These are phyloP conservation scores for Globisporangium radiosum DNA, from an alignment of 352 stramenopile genomes.

Conservation along the genomic window DNA sequence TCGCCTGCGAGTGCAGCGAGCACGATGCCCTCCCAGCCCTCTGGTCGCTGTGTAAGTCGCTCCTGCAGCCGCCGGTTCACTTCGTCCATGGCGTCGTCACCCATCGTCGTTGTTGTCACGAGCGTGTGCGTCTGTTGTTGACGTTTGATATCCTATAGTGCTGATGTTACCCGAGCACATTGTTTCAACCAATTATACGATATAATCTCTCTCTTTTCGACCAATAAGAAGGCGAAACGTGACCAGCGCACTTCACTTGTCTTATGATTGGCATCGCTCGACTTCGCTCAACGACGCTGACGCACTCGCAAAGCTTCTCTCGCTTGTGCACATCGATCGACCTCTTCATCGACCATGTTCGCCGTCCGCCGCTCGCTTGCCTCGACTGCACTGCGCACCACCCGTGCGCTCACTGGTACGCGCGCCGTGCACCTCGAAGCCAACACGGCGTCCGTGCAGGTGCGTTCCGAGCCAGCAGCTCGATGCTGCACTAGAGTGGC, in stretches of 20 bases:
- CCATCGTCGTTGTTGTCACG: neutral
- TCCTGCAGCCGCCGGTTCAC: conserved; percentile 25
- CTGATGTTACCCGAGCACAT: too few species aligned
- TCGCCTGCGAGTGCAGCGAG: conserved; percentile 56
- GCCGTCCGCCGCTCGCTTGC: conserved; percentile 4
- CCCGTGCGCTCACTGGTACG: conserved; percentile 11
- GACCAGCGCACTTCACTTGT: too few species aligned
- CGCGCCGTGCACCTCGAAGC: conserved; percentile 59
- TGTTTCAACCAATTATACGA: neutral
- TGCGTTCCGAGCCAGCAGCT: conserved; percentile 10
- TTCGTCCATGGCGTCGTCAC: neutral
- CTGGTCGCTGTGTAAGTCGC: conserved; percentile 42
- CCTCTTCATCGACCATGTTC: conserved; percentile 4
- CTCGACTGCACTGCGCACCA: conserved; percentile 7
- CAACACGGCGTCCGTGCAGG: conserved; percentile 48
- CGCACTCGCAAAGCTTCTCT: neutral
- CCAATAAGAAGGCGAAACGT: too few species aligned
- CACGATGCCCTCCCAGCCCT: conserved; percentile 60
- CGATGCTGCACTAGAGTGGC: neutral
- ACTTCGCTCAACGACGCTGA: neutral
- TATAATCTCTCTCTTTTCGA: too few species aligned
- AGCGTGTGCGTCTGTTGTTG: neutral
- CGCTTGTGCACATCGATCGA: neutral
- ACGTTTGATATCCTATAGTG: neutral
- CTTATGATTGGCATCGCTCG: too few species aligned